Base-by-base conservation (phyloP, 2,329 filamentous ascomycete species). In the Cryphonectria naterciae region DNA sequence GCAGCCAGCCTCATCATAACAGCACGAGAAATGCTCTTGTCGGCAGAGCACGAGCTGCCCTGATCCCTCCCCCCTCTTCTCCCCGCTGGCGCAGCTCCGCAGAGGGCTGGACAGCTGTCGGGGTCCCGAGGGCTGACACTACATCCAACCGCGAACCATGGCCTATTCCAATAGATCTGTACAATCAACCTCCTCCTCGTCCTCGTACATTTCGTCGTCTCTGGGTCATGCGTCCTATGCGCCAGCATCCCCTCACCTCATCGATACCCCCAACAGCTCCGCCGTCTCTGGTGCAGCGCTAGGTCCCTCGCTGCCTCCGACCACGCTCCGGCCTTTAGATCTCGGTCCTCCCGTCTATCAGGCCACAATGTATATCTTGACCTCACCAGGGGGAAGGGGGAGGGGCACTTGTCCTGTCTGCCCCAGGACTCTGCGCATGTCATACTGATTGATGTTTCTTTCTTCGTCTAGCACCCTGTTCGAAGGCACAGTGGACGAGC, bases 271-370 rank as follows among this genome's bases (percentile, higher is more conserved):
- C 70, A 83, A 84, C 35, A 83, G 79, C 69, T 85, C 84, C n/a
- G 82, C 82, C 69, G 79, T 83, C 70, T 85, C 84, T 68, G 82
- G 82, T 70, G 69, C 79, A 67, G 80, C 80, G 49, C 78, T 79
- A 61, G 78, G 80, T 70, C 79, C 80, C 25, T 85, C 84, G 69
- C 81, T 78, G 68, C 79, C 79, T 72, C 78, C 81, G 74, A 79
- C 80, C 70, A 78, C 83, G 73, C 78, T 85, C 68, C 78, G 79
- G 68, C 82, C 84, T 49, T 81, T 86, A 58, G 85, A 87, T 74
- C 80, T 87, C 62, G 85, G 85, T 4, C 85, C 85, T 67, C 85
- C 85, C 46, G 85, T 85, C 67, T 87, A 85, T 74, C 83, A 85
- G 80, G 85, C 85, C 76, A 86, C 85, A 76, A 86, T 87, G 85